phyloP scores from a whole-genome alignment of 768 basidiomycete species.

The Collybia sordida region DNA sequence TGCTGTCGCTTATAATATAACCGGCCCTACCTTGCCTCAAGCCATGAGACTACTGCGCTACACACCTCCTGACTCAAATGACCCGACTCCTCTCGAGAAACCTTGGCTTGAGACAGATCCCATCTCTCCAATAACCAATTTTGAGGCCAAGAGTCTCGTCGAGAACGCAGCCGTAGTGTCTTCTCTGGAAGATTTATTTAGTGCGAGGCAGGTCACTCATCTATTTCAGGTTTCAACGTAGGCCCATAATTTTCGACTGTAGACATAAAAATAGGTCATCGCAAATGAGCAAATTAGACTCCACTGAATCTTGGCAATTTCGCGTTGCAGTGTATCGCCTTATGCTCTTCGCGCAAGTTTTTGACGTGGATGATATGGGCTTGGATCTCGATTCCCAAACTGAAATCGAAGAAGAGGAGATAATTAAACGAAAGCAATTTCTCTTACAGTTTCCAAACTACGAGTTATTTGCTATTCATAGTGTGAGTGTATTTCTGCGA shows the following conservation, averaged over 20 bases:
- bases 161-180: conserved; percentile 5
- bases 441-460: conserved; percentile 8
- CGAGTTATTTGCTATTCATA: conserved; percentile 12
- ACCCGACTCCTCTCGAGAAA: background rate
- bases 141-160: background rate
- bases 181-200: conserved; percentile 20
- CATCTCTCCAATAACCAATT: conserved; percentile 7
- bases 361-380: background rate
- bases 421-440: conserved; percentile 3
- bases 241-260: background rate
- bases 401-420: background rate
- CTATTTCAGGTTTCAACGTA: background rate
- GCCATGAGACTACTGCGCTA: conserved; percentile 18
- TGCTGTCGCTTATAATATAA: conserved; percentile 22
- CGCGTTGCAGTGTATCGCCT: conserved; percentile 19
- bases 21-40: conserved; percentile 23
- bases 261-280: conserved; percentile 23
- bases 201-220: conserved; percentile 15
- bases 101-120: conserved; percentile 2
- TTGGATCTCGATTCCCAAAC: conserved; percentile 3
- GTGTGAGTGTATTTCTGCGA: conserved; percentile 7
- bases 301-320: conserved; percentile 21
- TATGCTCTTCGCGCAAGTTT: conserved; percentile 13
- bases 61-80: background rate
- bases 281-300: conserved; percentile 14